These are phyloP conservation scores for Nannochloris sp. DNA, from an alignment of 139 green algal genomes.

Conservation along the genomic window DNA sequence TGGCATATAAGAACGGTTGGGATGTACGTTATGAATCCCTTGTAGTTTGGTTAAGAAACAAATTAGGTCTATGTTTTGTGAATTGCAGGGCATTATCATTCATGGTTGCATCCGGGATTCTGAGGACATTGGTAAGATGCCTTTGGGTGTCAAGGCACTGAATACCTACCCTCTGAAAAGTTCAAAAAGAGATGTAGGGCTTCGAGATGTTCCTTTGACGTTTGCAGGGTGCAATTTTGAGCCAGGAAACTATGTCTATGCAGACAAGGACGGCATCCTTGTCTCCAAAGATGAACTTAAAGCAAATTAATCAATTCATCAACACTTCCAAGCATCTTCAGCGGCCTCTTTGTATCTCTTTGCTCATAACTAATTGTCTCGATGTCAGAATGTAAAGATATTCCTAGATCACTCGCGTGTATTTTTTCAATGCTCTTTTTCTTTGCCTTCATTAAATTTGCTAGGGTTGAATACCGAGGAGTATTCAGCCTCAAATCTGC, in stretches of 20 bases:
- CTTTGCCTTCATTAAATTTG: conserved; percentile 91
- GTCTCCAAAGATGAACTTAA: conserved; percentile 58
- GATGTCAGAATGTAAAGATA: background rate
- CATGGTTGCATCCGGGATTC: conserved; percentile 91
- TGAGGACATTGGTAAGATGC: conserved; percentile 74
- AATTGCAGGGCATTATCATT: conserved; percentile 78
- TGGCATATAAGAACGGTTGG: conserved; percentile 86
- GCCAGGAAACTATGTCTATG: conserved; percentile 80
- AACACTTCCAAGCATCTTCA: no score
- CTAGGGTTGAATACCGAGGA: conserved; percentile 83
- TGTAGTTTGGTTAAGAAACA: background rate
- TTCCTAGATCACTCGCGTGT: conserved; percentile 19
- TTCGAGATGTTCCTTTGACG: conserved; percentile 68
- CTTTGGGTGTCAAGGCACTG: conserved; percentile 81
- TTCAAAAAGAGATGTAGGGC: conserved; percentile 74
- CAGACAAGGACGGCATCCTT: conserved; percentile 76
- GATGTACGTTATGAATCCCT: conserved; percentile 32
- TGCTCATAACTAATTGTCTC: background rate
- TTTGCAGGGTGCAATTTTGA: conserved; percentile 57
- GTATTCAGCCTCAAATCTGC: conserved; percentile 88
- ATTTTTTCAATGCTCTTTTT: conserved; percentile 70
- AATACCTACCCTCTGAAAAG: conserved; percentile 80
- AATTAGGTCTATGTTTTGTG: background rate
- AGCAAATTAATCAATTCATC: conserved; percentile 8
- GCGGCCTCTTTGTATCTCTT: background rate